phyloP scores from a whole-genome alignment of 495 filamentous ascomycete genomes.

The Xylaria palmicola region DNA sequence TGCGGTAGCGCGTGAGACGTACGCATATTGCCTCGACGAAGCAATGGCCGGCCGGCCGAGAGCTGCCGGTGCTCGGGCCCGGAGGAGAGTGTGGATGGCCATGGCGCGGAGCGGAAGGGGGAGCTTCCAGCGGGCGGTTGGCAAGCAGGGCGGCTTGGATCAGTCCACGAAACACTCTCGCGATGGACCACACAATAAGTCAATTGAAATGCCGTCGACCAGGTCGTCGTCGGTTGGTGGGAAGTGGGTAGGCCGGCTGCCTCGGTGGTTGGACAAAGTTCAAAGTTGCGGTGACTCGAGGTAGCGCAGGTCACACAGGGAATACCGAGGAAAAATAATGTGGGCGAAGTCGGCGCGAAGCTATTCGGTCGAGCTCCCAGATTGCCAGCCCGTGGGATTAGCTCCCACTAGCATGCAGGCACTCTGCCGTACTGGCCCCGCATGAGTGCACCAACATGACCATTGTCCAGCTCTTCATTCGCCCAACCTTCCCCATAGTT shows the following conservation, averaged over 20 bases:
- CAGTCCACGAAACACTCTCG: neutral
- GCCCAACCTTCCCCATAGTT: neutral
- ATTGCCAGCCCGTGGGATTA: neutral
- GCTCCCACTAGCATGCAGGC: neutral
- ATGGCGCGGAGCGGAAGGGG: slow-evolving; percentile 20
- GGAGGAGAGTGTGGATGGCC: slow-evolving; percentile 39
- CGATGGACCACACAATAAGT: slow-evolving; percentile 2
- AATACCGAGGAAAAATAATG: neutral
- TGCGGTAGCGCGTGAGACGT: slow-evolving; percentile 17
- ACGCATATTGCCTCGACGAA: slow-evolving; percentile 39
- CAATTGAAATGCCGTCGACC: neutral
- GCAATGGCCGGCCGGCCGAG: slow-evolving; percentile 34
- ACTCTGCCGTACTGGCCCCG: neutral
- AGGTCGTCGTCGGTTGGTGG: too few species aligned
- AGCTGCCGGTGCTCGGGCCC: slow-evolving; percentile 41
- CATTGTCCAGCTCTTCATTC: slow-evolving; percentile 10
- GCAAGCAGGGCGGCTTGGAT: neutral
- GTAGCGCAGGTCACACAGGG: neutral
- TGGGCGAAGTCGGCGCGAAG: slow-evolving; percentile 18
- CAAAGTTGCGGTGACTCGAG: slow-evolving; percentile 7
- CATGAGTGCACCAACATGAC: slow-evolving; percentile 12
- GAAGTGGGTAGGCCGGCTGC: too few species aligned
- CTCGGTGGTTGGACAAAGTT: neutral
- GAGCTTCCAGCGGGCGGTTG: neutral
- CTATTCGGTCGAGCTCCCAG: neutral